phyloP scores from a whole-genome alignment of 306 rosid genomes.

The Fragaria nilgerrensis region DNA sequence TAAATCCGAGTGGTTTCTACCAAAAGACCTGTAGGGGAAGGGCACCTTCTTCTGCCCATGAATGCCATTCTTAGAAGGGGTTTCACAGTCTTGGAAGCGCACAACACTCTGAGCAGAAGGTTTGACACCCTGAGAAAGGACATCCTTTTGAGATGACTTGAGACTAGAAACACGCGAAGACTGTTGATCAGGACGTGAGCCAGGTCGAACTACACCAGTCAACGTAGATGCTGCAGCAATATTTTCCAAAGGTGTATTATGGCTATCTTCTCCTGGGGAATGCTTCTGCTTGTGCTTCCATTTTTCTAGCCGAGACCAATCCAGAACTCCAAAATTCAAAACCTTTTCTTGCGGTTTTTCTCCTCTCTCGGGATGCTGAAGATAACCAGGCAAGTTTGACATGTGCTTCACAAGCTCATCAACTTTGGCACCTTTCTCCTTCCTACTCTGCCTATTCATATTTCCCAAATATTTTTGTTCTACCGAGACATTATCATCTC shows the following conservation, averaged over 20 bases:
- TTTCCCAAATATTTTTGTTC: slow-evolving; percentile 19
- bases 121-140: slow-evolving; percentile 29
- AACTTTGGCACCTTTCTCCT: slow-evolving; percentile 41
- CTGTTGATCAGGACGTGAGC: slow-evolving; percentile 26
- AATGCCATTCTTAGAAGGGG: slow-evolving; percentile 34
- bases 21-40: slow-evolving; percentile 32
- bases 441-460: slow-evolving; percentile 26
- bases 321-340: slow-evolving; percentile 89
- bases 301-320: slow-evolving; percentile 77
- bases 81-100: slow-evolving; percentile 37
- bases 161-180: slow-evolving; percentile 31
- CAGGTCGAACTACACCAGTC: slow-evolving; percentile 25
- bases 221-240: slow-evolving; percentile 30
- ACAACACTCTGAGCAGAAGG: slow-evolving; percentile 30
- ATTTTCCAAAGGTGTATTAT: slow-evolving; percentile 30
- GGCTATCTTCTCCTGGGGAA: slow-evolving; percentile 34
- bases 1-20: slow-evolving; percentile 32
- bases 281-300: slow-evolving; percentile 60
- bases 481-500: slow-evolving; percentile 20
- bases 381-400: slow-evolving; percentile 82
- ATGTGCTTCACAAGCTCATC: slow-evolving; percentile 91
- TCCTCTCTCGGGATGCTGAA: slow-evolving; percentile 52
- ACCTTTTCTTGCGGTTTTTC: slow-evolving; percentile 57
- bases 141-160: slow-evolving; percentile 38
- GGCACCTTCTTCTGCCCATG: slow-evolving; percentile 39